Base-by-base conservation (phyloP, 2,329 filamentous ascomycete genomes). In the Plenodomus tracheiphilus region DNA sequence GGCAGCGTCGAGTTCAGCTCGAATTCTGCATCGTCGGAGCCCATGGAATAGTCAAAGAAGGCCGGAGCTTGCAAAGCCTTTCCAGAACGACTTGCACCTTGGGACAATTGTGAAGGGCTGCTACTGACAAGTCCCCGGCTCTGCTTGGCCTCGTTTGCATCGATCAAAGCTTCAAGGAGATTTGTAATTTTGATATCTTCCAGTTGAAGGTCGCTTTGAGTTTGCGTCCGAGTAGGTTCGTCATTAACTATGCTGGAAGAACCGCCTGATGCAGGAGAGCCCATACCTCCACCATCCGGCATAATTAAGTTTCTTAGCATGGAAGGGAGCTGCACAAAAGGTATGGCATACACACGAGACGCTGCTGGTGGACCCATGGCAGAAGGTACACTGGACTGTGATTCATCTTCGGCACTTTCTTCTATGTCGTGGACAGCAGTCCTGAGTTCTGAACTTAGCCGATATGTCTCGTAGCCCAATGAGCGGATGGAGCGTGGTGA, bases 401-500 rank as follows among this genome's bases (percentile, higher is more conserved):
- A 15, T 2, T 79, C 77, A 4, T 74, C 72, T 18, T 62, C 58
- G 28, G 48, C 42, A 11, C 50, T 51, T 22, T 56, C 59, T 13
- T 52, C 76, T 4, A 62, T 17, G 40, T 70, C 59, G 39, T 66
- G 62, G n/a, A 63, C 47, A 11, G 59, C 58, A 44, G 51, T 54
- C 30, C 47, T 53, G 13, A 68, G 47, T 35, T 64, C 55, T 59
- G 61, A 68, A 54, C 54, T 73, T 52, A 70, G 65, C 32, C 71
- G 66, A 46, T 82, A 81, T 13, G 82, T 78, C 46, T 85, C 81
- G 55, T 84, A 85, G 2, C 79, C 79, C 46, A 82, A 67, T 49
- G 78, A 66, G 52, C 77, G 65, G 57, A 80, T 59, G 44, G 75
- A 63, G 25, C 70, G 61, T 11, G 72, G 65, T 78, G 32, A 84